These are phyloP conservation scores for Boletus sp. DNA, from an alignment of 768 basidiomycete species.

Conservation along the genomic window DNA sequence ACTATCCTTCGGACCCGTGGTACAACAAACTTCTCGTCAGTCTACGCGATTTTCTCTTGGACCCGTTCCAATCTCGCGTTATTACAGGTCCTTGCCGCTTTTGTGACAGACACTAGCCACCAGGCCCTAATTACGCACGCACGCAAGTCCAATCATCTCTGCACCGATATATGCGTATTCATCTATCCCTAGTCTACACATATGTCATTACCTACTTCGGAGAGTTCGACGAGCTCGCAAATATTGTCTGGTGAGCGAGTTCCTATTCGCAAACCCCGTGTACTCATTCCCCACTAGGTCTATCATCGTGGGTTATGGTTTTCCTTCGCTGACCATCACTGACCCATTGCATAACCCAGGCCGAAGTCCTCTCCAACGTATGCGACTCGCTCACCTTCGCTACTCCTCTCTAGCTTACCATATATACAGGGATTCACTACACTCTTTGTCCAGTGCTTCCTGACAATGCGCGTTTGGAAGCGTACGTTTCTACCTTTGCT, in stretches of 20 bases:
- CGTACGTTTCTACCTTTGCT: slow-evolving; percentile 32
- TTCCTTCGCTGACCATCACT: background rate
- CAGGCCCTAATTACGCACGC: slow-evolving; percentile 54
- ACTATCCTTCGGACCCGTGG: slow-evolving; percentile 50
- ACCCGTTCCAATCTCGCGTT: background rate
- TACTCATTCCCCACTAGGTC: slow-evolving; percentile 19
- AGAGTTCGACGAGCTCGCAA: slow-evolving; percentile 24
- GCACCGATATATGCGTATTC: background rate
- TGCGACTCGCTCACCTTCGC: background rate
- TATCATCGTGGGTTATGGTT: slow-evolving; percentile 14
- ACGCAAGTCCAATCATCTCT: slow-evolving; percentile 27
- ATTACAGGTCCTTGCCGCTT: slow-evolving; percentile 46
- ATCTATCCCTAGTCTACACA: slow-evolving; percentile 40
- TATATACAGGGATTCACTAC: slow-evolving; percentile 38
- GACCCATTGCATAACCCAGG: slow-evolving; percentile 28
- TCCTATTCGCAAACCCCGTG: background rate
- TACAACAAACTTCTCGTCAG: slow-evolving; percentile 46
- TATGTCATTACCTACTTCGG: slow-evolving; percentile 47
- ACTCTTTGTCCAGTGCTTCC: slow-evolving; percentile 54
- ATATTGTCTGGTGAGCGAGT: slow-evolving; percentile 42
- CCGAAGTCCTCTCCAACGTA: slow-evolving; percentile 51
- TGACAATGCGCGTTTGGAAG: slow-evolving; percentile 48
- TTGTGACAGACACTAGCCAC: slow-evolving; percentile 51
- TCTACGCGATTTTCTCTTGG: background rate
- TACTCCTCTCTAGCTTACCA: background rate